Base-by-base conservation (phyloP, 306 rosid genomes). In the Dryas octopetala region DNA sequence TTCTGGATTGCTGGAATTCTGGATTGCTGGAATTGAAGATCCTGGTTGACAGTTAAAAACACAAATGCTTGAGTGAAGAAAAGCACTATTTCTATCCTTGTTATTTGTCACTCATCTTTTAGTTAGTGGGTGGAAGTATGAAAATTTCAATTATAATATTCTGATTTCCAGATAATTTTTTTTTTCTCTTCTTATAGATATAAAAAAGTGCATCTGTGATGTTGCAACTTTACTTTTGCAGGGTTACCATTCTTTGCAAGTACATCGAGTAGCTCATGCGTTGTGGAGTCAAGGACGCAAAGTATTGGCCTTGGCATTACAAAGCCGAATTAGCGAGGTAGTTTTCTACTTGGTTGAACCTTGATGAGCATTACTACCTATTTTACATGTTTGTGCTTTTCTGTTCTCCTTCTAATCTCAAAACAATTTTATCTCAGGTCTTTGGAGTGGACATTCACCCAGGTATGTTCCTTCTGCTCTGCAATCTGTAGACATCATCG, bases 171-270 rank as follows among this genome's bases (percentile, higher is more conserved):
- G n/a, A 28, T 61, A 11, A 28, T 32, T 23, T 2, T 65, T 16
- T 19, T n/a, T n/a, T 49, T 49, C 11, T 3, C 53, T 49, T 49
- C 53, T 10, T 49, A 49, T 9, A 11, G 53, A 49, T 49, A 13
- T 46, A 32, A 32, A 32, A 14, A 9, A 51, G 51, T 38, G 45
- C 75, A 47, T 16, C 44, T 74, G 48, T 79, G 71, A 81, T 69
- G n/a, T 80, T 50, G 45, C 43, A 57, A 74, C 41, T 64, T 15
- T 76, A 60, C 54, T 68, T 51, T 76, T 82, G 46, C 84, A 95
- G 96, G 98, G 98, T 70, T 95, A 87, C 83, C 97, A 89, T 85
- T 81, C 96, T 78, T 79, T 95, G 83, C 98, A 91, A 89, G 96
- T 83, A 16, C 32, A 91, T 78, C 88, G 96, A 80, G 87, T 95